Percentiles rank a stretch among this genome's conserved stretches.
phyloP scores from a whole-genome alignment of 1,284 basidiomycete species.

The Bondarzewia mesenterica region DNA sequence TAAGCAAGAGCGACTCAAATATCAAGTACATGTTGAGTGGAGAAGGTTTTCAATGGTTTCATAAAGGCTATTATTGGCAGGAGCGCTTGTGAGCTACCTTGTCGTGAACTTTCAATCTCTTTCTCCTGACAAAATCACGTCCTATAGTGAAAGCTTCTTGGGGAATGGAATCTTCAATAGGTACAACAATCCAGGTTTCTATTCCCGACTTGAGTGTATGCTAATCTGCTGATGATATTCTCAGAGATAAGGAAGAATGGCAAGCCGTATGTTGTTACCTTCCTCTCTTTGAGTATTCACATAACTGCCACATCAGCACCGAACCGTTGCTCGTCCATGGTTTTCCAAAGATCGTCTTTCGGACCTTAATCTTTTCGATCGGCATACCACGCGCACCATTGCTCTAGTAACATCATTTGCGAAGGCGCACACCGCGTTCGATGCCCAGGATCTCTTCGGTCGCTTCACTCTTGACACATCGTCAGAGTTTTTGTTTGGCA shows the following conservation, averaged over 20 bases:
- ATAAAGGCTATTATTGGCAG: slow-evolving; percentile 1
- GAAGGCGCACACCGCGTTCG: slow-evolving; percentile 30
- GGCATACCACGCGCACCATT: slow-evolving; percentile 36
- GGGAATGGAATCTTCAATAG: slow-evolving; percentile 62
- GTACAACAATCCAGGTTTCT: slow-evolving; percentile 26
- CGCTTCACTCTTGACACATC: slow-evolving; percentile 67
- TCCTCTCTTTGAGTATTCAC: not conserved
- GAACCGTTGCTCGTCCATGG: slow-evolving; percentile 53
- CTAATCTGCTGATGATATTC: not conserved
- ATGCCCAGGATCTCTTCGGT: slow-evolving; percentile 56
- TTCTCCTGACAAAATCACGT: not conserved
- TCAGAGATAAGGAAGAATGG: slow-evolving; percentile 38
- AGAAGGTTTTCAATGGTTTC: slow-evolving; percentile 2
- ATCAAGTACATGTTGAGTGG: slow-evolving; percentile 5
- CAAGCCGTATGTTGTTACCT: slow-evolving; percentile 17
- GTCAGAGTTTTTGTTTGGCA: slow-evolving; percentile 63
- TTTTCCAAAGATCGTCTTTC: slow-evolving; percentile 56
- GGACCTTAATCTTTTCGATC: slow-evolving; percentile 56
- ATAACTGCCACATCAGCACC: slow-evolving; percentile 33
- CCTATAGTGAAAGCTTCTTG: slow-evolving; percentile 25
- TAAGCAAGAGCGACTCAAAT: not conserved
- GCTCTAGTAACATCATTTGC: slow-evolving; percentile 35
- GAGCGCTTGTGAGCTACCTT: slow-evolving; percentile 1
- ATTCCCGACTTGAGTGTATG: not conserved
- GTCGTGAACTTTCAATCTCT: not conserved